Evolutionary conservation across 768 basidiomycete species (phyloP).

Genomic region (Pulveroboletus sp.): DNA sequence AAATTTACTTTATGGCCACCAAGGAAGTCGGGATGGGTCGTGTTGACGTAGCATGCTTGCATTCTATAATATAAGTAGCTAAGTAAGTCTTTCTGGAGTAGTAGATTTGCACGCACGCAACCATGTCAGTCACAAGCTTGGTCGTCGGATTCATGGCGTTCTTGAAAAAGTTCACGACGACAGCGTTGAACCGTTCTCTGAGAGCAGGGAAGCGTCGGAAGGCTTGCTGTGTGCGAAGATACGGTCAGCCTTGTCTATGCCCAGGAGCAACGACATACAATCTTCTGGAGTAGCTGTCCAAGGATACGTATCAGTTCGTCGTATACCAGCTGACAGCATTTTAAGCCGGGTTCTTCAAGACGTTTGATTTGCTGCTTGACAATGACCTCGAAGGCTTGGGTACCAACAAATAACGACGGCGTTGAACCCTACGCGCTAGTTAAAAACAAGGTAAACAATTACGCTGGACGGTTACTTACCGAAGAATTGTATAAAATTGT

Average conservation of each 20-base stretch:
- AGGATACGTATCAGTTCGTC: slow-evolving; percentile 97
- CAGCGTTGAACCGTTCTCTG: slow-evolving; percentile 91
- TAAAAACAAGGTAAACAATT: not conserved
- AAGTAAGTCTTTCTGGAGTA: slow-evolving; percentile 1
- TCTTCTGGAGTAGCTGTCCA: slow-evolving; percentile 84
- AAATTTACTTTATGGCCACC: slow-evolving; percentile 79
- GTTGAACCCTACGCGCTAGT: slow-evolving; percentile 72
- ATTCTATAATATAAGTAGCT: slow-evolving; percentile 49
- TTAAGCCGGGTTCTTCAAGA: slow-evolving; percentile 88
- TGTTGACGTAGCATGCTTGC: slow-evolving; percentile 99
- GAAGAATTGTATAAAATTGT: slow-evolving; percentile 97
- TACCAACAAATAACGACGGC: slow-evolving; percentile 94
- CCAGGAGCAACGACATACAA: slow-evolving; percentile 50
- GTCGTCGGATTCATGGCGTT: slow-evolving; percentile 89
- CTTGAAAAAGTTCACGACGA: slow-evolving; percentile 98
- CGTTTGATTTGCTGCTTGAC: slow-evolving; percentile 99
- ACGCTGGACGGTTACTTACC: slow-evolving; percentile 44
- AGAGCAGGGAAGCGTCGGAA: slow-evolving; percentile 98
- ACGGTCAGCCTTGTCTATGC: not conserved
- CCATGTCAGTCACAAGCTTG: slow-evolving; percentile 92
- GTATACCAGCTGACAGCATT: slow-evolving; percentile 94
- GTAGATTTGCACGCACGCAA: slow-evolving; percentile 56
- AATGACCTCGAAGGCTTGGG: slow-evolving; percentile 96
- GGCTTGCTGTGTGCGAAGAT: slow-evolving; percentile 59
- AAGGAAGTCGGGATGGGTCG: slow-evolving; percentile 98